Percentiles rank a stretch among this genome's conserved stretches.
These are phyloP conservation scores for Saccharomycopsis sp. DNA, from an alignment of 805 yeast genomes.

Conservation along the genomic window DNA sequence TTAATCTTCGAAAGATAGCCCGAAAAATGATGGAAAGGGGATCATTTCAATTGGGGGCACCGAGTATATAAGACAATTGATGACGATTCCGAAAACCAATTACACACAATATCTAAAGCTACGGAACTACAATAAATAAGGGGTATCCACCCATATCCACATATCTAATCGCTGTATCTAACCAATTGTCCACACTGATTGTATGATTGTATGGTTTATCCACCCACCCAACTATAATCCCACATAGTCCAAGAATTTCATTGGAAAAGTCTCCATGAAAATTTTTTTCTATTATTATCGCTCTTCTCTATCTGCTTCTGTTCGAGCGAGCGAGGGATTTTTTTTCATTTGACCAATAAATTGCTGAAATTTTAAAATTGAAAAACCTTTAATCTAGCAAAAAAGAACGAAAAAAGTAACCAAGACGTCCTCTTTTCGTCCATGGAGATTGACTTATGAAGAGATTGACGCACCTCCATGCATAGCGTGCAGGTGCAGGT, in stretches of 20 bases:
- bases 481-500: neutral
- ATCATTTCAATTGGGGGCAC: neutral
- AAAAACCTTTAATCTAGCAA: neutral
- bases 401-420: neutral
- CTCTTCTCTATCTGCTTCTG: neutral
- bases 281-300: neutral
- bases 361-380: neutral
- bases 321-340: neutral
- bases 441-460: neutral
- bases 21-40: neutral
- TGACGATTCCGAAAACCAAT: neutral
- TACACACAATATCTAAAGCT: no score
- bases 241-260: neutral
- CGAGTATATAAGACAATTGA: neutral
- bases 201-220: neutral
- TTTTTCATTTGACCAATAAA: neutral
- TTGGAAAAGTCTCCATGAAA: neutral
- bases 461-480: neutral
- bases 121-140: no score
- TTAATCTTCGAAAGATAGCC: neutral
- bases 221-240: neutral
- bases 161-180: neutral
- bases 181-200: neutral
- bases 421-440: neutral
- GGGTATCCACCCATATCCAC: neutral